Percentiles rank a stretch among this genome's conserved stretches.
These are phyloP conservation scores for Mucuna pruriens DNA, from an alignment of 306 rosid genomes.

Conservation along the genomic window DNA sequence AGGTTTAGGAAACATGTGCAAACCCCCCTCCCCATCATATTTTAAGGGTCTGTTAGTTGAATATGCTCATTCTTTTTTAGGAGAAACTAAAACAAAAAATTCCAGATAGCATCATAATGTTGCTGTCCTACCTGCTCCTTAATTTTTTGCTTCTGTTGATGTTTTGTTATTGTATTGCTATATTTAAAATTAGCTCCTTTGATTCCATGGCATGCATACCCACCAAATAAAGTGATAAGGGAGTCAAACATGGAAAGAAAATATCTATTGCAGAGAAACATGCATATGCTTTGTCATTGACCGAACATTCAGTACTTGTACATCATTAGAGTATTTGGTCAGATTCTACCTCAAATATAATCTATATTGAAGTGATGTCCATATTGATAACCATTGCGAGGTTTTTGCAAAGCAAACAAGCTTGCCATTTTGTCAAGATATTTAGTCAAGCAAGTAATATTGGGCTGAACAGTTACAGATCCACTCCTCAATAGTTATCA, in stretches of 20 bases:
- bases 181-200: not conserved
- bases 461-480: not conserved
- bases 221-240: not conserved
- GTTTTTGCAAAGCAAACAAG: not conserved
- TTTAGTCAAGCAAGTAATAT: not conserved
- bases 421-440: not conserved
- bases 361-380: not conserved
- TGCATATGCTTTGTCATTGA: not conserved
- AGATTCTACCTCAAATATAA: not conserved
- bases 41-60: not conserved
- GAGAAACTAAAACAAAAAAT: not conserved
- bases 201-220: not conserved
- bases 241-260: constrained; percentile 4
- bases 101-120: not conserved
- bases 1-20: not conserved
- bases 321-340: not conserved
- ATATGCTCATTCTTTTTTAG: not conserved
- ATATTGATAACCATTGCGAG: not conserved
- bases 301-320: not conserved
- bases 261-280: not conserved
- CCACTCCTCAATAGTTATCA: not conserved
- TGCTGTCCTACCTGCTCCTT: not conserved
- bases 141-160: not conserved
- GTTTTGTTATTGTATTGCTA: not conserved
- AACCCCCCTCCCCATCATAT: not conserved